Conservation (phyloP, 768 basidiomycete species). For the Pisolithus sp. region DNA sequence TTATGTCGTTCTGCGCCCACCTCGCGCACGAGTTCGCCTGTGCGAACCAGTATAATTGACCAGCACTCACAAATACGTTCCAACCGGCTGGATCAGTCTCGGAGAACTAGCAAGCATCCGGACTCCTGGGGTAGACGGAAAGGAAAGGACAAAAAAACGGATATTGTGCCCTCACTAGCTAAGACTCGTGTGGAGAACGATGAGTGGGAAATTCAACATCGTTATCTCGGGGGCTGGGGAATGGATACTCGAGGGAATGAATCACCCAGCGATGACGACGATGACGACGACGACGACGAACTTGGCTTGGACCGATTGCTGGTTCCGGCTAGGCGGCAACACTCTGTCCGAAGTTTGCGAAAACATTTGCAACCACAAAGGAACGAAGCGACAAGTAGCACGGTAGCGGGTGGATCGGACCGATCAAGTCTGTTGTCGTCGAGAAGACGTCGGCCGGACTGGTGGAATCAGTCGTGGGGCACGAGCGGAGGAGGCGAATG, state of each 20-base stretch:
- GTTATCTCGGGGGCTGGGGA: constrained; percentile 30
- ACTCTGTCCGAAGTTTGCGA: constrained; percentile 66
- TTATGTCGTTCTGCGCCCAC: constrained; percentile 66
- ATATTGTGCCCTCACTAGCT: constrained; percentile 55
- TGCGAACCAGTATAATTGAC: constrained; percentile 21
- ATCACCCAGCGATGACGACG: constrained; percentile 23
- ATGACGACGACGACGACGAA: constrained; percentile 47
- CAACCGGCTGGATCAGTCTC: constrained; percentile 11
- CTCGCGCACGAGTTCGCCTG: constrained; percentile 50
- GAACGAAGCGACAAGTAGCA: constrained; percentile 7
- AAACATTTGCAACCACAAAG: constrained; percentile 43
- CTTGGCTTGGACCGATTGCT: constrained; percentile 61
- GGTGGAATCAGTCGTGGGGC: constrained; percentile 18
- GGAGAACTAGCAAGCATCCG: constrained; percentile 20
- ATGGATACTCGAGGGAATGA: constrained; percentile 13
- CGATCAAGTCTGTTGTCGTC: constrained; percentile 12
- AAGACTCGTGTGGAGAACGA: constrained; percentile 56
- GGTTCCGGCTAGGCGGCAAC: constrained; percentile 64
- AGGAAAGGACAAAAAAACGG: constrained; percentile 26
- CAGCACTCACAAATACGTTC: constrained; percentile 6
- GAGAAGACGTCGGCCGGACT: constrained; percentile 3
- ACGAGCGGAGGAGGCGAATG: constrained; percentile 18
- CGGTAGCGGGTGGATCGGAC: constrained; percentile 10
- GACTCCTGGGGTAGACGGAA: constrained; percentile 15
- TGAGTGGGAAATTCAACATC: constrained; percentile 36